A percentile compares a stretch with the other conserved stretches of the same genome.
Evolutionary conservation across 1,139 yeast species (phyloP).

Genomic region (Waltiozyma solani): DNA sequence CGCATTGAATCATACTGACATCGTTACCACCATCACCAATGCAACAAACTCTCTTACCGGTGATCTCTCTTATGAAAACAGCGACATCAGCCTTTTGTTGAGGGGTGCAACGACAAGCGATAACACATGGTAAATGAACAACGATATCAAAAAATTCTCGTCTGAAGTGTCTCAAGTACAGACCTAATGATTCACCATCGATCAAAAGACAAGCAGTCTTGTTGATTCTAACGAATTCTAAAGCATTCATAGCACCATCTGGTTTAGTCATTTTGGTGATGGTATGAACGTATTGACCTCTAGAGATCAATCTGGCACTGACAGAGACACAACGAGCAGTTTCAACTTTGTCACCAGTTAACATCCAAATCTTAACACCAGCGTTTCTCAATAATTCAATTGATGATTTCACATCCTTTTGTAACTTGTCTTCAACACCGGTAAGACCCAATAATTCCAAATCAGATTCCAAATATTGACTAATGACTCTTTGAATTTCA

Average conservation of each 20-base stretch:
- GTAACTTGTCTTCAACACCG: slow-evolving; percentile 95
- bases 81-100: slow-evolving; percentile 99
- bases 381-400: slow-evolving; percentile 91
- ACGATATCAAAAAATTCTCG: slow-evolving; percentile 72
- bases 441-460: slow-evolving; percentile 85
- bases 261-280: slow-evolving; percentile 55
- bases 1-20: slow-evolving; percentile 97
- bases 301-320: slow-evolving; percentile 80
- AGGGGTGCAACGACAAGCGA: slow-evolving; percentile 97
- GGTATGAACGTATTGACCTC: slow-evolving; percentile 91
- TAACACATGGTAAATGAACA: slow-evolving; percentile 75
- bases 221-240: slow-evolving; percentile 62
- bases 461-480: slow-evolving; percentile 68
- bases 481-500: slow-evolving; percentile 57
- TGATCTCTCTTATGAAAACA: slow-evolving; percentile 57
- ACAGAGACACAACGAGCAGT: slow-evolving; percentile 96
- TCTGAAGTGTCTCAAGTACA: slow-evolving; percentile 51
- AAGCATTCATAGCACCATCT: slow-evolving; percentile 58
- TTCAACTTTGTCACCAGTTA: slow-evolving; percentile 97
- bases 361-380: slow-evolving; percentile 97
- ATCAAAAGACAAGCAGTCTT: slow-evolving; percentile 77
- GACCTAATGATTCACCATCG: slow-evolving; percentile 85
- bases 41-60: slow-evolving; percentile 90
- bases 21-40: slow-evolving; percentile 99
- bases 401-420: slow-evolving; percentile 82